phyloP scores from a whole-genome alignment of 345 rosid species.

The Erucastrum elatum region DNA sequence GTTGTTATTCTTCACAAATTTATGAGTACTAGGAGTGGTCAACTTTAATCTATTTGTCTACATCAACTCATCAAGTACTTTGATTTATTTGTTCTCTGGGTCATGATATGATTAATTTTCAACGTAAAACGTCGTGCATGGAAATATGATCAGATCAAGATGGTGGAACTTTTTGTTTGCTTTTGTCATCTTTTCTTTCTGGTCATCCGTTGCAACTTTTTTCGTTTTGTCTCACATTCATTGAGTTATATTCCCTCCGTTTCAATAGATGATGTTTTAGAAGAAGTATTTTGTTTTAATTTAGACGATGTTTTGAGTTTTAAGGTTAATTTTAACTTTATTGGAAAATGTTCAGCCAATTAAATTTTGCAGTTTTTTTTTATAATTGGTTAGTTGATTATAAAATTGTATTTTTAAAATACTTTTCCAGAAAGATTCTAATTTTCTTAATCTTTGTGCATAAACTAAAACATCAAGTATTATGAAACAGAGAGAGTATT shows the following conservation, averaged over 20 bases:
- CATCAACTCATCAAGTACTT: background rate
- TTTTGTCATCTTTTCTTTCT: background rate
- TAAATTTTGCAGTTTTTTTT: no score
- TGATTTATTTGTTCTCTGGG: background rate
- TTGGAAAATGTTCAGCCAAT: no score
- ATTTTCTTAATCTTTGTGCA: no score
- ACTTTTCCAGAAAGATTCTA: no score
- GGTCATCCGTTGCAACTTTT: background rate
- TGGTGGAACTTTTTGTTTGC: background rate
- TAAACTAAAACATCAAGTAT: no score
- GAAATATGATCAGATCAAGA: background rate
- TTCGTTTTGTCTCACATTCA: background rate
- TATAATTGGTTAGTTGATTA: no score
- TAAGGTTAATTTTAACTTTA: no score
- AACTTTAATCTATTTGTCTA: background rate
- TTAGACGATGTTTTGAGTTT: no score
- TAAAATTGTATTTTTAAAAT: no score
- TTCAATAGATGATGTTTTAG: no score
- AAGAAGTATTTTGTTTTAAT: no score
- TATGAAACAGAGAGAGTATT: no score
- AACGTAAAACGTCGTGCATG: background rate
- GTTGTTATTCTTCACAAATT: background rate
- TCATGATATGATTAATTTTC: background rate
- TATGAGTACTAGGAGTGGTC: background rate
- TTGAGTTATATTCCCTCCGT: slow-evolving; percentile 4